Base-by-base conservation (phyloP, 345 rosid genomes). In the Heritiera littoralis region DNA sequence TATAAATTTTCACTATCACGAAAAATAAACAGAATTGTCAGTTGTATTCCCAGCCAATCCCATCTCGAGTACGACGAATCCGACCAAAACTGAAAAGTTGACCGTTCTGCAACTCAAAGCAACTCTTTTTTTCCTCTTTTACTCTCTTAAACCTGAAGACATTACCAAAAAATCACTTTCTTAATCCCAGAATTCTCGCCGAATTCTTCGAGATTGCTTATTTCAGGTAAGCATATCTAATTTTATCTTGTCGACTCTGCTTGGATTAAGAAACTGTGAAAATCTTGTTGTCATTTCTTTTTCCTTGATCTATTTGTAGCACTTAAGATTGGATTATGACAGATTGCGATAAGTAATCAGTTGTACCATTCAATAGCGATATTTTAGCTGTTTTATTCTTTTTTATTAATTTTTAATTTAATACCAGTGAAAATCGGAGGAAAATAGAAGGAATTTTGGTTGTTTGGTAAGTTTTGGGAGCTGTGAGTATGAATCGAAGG, bases 401-500 rank as follows among this genome's bases (percentile, higher is more conserved):
- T 52, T 52, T 48, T 2, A n/a, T 1, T 71, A 30, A 17, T 72
- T 54, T 35, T 18, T 35, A 48, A n/a, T 52, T 32, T 72, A 45
- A 52, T 72, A 52, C 10, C 49, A 40, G 74, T 40, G 66, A 67
- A 55, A 65, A 20, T 23, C 18, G 63, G 59, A 9, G 30, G 28
- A 13, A 76, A 43, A 32, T 1, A 11, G 20, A 40, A 23, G 23
- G 38, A 58, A 75, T 75, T 60, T 38, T n/a, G 61, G 76, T 72
- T 15, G 12, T 66, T 54, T 54, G 74, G 12, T 38, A 28, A 56
- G 75, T 56, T 35, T 20, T 32, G 41, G 75, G 64, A 59, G 78
- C 55, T 41, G 80, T 77, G 90, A 81, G 80, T 79, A 86, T 82
- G 90, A 82, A 81, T 81, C 88, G 84, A 83, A 75, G 79, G 35